Percentiles rank a stretch among this genome's conserved stretches.
Evolutionary conservation across 192 early-diverging fungal species (phyloP).

Genomic region (Coemansia sp.): DNA sequence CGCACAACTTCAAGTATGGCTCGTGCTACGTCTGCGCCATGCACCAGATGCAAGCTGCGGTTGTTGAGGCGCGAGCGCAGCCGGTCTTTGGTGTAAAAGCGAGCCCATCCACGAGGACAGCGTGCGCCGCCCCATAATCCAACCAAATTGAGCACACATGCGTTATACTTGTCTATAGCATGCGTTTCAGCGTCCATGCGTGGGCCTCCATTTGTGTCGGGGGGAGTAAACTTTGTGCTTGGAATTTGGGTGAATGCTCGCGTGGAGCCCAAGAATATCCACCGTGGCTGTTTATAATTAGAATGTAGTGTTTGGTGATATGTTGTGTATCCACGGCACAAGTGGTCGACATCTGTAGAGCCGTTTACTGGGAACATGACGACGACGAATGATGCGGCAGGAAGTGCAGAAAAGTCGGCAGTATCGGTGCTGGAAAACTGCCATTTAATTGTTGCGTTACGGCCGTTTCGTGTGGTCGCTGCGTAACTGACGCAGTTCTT

Average conservation of each 20-base stretch:
- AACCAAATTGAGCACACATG: conserved; percentile 42
- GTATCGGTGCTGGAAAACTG: conserved; percentile 1
- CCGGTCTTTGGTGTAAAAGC: conserved; percentile 36
- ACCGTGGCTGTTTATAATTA: conserved; percentile 5
- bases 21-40: conserved; percentile 43
- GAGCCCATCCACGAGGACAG: conserved; percentile 32
- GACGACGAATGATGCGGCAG: conserved; percentile 25
- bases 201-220: conserved; percentile 23
- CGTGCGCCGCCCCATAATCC: conserved; percentile 53
- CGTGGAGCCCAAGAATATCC: conserved; percentile 49
- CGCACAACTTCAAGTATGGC: conserved; percentile 20
- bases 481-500: neutral
- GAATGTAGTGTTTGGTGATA: neutral
- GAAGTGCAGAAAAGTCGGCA: conserved; percentile 12
- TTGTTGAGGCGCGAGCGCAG: conserved; percentile 30
- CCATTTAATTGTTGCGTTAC: conserved; percentile 44
- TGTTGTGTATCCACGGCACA: conserved; percentile 21
- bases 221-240: conserved; percentile 32
- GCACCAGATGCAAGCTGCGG: conserved; percentile 46
- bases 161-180: conserved; percentile 17
- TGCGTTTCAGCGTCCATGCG: conserved; percentile 41
- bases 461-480: conserved; percentile 42
- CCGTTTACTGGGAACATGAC: conserved; percentile 47
- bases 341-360: conserved; percentile 4
- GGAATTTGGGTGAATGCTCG: conserved; percentile 43